These are phyloP conservation scores for Boletus sp. DNA, from an alignment of 768 basidiomycete genomes.

Conservation along the genomic window DNA sequence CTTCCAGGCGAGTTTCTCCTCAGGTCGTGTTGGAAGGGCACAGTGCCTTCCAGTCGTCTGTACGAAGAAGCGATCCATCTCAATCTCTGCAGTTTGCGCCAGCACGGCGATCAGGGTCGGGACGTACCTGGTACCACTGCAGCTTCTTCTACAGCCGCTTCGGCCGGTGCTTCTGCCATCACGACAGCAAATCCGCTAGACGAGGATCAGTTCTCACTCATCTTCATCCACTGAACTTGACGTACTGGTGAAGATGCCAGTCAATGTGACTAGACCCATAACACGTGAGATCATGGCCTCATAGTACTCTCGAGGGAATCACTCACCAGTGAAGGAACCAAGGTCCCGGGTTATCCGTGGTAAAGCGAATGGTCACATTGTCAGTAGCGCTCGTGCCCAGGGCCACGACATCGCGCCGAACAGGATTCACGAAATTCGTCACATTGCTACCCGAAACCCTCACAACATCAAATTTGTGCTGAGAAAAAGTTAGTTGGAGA, in stretches of 20 bases:
- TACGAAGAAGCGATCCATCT: too few relatives aligned
- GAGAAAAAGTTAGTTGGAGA: neutral
- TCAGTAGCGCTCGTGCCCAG: conserved; percentile 28
- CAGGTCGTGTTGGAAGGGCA: conserved; percentile 7
- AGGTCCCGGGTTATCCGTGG: conserved; percentile 64
- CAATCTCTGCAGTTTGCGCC: neutral
- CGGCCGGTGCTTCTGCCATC: conserved; percentile 23
- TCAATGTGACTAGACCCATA: conserved; percentile 26
- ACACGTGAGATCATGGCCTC: neutral
- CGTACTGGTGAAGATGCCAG: conserved; percentile 29
- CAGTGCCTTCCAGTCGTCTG: conserved; percentile 21
- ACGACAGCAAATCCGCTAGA: conserved; percentile 29
- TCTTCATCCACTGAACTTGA: neutral
- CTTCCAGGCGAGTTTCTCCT: neutral
- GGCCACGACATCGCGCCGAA: conserved; percentile 34
- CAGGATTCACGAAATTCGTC: conserved; percentile 37
- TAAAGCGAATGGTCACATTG: conserved; percentile 56
- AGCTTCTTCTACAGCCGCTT: conserved; percentile 6
- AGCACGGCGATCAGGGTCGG: neutral
- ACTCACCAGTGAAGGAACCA: conserved; percentile 49
- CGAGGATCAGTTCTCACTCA: neutral
- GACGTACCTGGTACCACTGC: conserved; percentile 22
- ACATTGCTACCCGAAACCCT: conserved; percentile 26
- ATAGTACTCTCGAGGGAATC: neutral
- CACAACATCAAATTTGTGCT: conserved; percentile 40